Evolutionary conservation across 768 basidiomycete species (phyloP).

Genomic region (Dioszegia crocea): DNA sequence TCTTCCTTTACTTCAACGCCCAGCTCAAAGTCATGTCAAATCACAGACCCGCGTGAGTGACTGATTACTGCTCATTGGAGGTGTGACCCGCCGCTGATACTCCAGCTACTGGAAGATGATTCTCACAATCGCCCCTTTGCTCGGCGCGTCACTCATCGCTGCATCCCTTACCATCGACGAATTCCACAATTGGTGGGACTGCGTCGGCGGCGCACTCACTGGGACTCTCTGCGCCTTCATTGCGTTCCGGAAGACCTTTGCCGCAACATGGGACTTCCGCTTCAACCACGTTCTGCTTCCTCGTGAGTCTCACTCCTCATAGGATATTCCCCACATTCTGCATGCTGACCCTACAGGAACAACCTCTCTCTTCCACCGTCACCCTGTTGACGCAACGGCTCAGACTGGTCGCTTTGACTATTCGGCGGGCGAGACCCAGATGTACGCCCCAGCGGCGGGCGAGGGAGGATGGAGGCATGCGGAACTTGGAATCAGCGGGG

Average conservation of each 20-base stretch:
- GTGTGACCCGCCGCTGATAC: background rate
- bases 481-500: conserved; percentile 22
- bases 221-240: conserved; percentile 55
- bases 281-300: conserved; percentile 62
- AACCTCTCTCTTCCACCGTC: conserved; percentile 40
- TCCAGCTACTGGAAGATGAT: conserved; percentile 61
- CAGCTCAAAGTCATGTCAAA: conserved; percentile 58
- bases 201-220: conserved; percentile 57
- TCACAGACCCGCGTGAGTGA: conserved; percentile 55
- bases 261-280: conserved; percentile 58
- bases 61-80: background rate
- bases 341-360: conserved; percentile 3
- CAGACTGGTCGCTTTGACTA: conserved; percentile 27
- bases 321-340: background rate
- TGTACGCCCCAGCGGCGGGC: conserved; percentile 30
- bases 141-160: conserved; percentile 59
- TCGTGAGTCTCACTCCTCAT: conserved; percentile 31
- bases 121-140: conserved; percentile 58
- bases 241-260: conserved; percentile 60
- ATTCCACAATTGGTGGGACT: conserved; percentile 61
- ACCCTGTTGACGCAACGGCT: conserved; percentile 13
- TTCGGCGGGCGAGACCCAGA: conserved; percentile 24
- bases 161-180: conserved; percentile 61
- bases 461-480: conserved; percentile 32
- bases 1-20: conserved; percentile 30